These are phyloP conservation scores for Pythium monospermum DNA, from an alignment of 352 stramenopile species.

Conservation along the genomic window DNA sequence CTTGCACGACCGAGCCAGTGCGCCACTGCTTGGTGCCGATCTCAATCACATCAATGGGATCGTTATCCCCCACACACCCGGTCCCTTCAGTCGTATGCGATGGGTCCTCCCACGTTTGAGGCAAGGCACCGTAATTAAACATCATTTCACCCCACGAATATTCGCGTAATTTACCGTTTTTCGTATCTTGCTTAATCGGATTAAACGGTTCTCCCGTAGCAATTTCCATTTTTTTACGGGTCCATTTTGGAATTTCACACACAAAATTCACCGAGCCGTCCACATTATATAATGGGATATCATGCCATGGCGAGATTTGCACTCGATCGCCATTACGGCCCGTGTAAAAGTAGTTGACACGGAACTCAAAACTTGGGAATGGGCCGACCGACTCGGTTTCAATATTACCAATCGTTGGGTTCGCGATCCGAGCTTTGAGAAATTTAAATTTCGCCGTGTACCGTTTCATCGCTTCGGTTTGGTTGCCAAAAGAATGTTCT, in stretches of 20 bases:
- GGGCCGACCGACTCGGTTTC: conserved; percentile 69
- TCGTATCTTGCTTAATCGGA: conserved; percentile 98
- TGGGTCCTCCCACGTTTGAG: conserved; percentile 99
- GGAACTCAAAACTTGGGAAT: conserved; percentile 88
- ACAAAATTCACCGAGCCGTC: conserved; percentile 85
- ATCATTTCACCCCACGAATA: conserved; percentile 96
- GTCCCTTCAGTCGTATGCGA: conserved; percentile 80
- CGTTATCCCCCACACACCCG: conserved; percentile 91
- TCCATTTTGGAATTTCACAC: conserved; percentile 99
- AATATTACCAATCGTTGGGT: conserved; percentile 74
- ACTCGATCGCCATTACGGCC: conserved; percentile 59
- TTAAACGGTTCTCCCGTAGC: conserved; percentile 94
- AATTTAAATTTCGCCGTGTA: conserved; percentile 90
- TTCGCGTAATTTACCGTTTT: conserved; percentile 96
- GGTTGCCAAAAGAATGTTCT: conserved; percentile 55
- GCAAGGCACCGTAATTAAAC: conserved; percentile 99
- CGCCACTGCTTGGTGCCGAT: conserved; percentile 93
- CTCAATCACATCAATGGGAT: conserved; percentile 98
- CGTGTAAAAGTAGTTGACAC: conserved; percentile 88
- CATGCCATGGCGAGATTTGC: conserved; percentile 97
- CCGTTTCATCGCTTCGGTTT: conserved; percentile 77
- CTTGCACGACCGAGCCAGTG: conserved; percentile 92
- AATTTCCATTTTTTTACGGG: conserved; percentile 99
- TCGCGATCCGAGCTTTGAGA: conserved; percentile 81
- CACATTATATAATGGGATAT: conserved; percentile 93